Percentiles rank a stretch among this genome's conserved stretches.
Conservation (phyloP, 345 rosid genomes). For the Melaleuca alternifolia region DNA sequence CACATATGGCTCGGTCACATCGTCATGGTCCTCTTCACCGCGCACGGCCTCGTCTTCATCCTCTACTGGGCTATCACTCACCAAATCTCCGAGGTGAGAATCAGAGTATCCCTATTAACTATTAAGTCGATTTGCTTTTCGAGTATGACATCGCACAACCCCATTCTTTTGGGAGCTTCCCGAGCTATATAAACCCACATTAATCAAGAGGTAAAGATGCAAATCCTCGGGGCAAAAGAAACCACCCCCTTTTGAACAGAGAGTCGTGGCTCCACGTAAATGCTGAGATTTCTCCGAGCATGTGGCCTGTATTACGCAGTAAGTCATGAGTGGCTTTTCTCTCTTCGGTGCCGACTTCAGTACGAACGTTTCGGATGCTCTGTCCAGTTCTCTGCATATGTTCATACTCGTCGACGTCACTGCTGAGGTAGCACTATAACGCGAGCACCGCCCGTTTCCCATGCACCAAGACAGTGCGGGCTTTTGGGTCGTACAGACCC, state of each 20-base stretch:
- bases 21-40: slow-evolving; percentile 46
- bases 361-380: not conserved
- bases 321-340: not conserved
- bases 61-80: slow-evolving; percentile 24
- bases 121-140: not conserved
- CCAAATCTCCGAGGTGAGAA: slow-evolving; percentile 34
- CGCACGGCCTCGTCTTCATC: slow-evolving; percentile 58
- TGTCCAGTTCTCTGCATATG: not conserved
- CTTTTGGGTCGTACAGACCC: not conserved
- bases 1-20: slow-evolving; percentile 87
- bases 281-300: not conserved
- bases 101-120: not conserved
- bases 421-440: not conserved
- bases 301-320: not conserved
- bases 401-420: not conserved
- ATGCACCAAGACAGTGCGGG: not conserved
- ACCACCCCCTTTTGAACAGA: not conserved
- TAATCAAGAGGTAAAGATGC: not conserved
- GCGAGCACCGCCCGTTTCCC: too few species aligned
- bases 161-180: too few species aligned
- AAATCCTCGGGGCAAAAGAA: not conserved
- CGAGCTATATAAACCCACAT: not conserved
- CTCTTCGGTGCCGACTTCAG: not conserved
- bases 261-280: not conserved
- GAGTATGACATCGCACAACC: not conserved